Evolutionary conservation across 2,329 filamentous ascomycete species (phyloP), one percentile per base, ranked within the genome.

Genomic region (Colletotrichum abscissum): DNA sequence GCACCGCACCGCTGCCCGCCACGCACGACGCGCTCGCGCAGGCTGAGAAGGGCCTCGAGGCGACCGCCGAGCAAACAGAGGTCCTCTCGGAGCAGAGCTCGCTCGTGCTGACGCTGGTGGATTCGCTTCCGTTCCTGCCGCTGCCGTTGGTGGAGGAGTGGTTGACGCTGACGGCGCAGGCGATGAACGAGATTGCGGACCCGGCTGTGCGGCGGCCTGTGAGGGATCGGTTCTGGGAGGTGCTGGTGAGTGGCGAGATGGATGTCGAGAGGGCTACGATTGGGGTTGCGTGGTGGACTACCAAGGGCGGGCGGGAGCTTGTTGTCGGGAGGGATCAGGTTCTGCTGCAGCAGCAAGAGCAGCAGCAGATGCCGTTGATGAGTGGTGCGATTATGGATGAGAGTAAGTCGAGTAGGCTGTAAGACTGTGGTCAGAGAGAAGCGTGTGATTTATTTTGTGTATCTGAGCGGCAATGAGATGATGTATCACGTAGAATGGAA

Each of bases 261-360:
- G 95, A 98, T 82, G 92, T 97, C 28, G 94, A 97, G 80, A 89
- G 95, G 73, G 92, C 94, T 7, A 90, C 92, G 54, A 88, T 93
- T 38, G 95, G 93, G 62, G 93, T 97, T 22, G 90, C 91, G 2
- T 98, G 95, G 95, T 98, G 95, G 95, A 93, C 91, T 12, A 88
- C 86, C 14, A 82, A 82, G 46, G 88, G 88, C 7, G 89, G 83
- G 84, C 90, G 80, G 81, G 88, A 88, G 75, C 78, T 88, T 75
- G 83, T 90, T 8, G 73, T 88, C 59, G 73, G 81, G 76, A 62
- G 35, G 24, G 30, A 35, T 14, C 24, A 38, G 19, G 6, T 49
- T 7, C 42, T n/a, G 19, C 42, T 16, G 6, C 38, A 6, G 38
- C 38, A 19, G 42, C 42, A 33, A 33, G 2, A 19, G 42, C 42